Base-by-base conservation (phyloP, 306 rosid species). In the Rosa rugosa region DNA sequence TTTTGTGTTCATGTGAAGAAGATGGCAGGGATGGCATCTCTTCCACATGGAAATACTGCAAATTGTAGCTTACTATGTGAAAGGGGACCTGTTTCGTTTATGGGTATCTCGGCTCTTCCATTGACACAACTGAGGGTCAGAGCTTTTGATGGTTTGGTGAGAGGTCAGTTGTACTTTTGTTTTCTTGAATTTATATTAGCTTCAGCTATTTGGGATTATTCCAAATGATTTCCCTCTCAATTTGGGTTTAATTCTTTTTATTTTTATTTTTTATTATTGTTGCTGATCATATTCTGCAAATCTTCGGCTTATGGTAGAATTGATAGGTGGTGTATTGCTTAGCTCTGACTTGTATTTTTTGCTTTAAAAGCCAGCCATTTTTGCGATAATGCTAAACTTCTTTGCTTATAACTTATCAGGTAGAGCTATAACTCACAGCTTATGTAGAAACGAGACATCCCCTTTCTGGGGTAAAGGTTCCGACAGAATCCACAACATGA, bases 91-190 rank as follows among this genome's bases (percentile, higher is more conserved):
- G 77, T 59, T 74, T 77, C 87, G n/a, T 49, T 70, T 53, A 38
- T 56, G 80, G 88, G 84, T 42, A 71, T 82, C 73, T 80, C 90
- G 46, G 80, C 91, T 85, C 75, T 85, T 76, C 89, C 97, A 73
- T 76, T 62, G 75, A 70, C 83, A 59, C 87, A 73, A 11, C 69
- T 76, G 20, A 71, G 69, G 85, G 76, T 53, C 54, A 72, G 81
- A 75, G 78, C 80, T 74, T 84, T 54, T 77, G 77, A 60, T 70
- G 75, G 84, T 81, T 87, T 75, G 51, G 80, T 49, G 38, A 77
- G 81, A 86, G 97, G 97, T 92, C 60, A 75, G 86, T 84, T 62
- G 71, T 73, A 12, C 47, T 75, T 20, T 22, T 47, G 17, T 54
- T 25, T 69, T 71, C 73, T 72, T 34, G 42, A 71, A 11, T 79